Conservation (phyloP, 2,329 filamentous ascomycete species). For the Fusarium domesticum region DNA sequence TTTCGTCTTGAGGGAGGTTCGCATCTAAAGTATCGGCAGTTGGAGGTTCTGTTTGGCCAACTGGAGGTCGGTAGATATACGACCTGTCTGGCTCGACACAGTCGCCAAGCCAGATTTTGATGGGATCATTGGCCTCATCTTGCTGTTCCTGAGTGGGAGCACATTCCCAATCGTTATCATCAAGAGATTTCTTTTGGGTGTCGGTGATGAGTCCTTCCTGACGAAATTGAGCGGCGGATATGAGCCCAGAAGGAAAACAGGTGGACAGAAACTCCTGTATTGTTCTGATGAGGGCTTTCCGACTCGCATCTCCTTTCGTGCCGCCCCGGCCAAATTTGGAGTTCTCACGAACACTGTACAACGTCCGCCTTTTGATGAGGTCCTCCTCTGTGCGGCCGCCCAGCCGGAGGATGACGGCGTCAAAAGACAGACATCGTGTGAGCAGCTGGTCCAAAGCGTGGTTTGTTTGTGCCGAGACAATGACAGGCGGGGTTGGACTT, state of each 20-base stretch:
- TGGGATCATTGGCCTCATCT: conserved; percentile 2
- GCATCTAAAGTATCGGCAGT: not conserved
- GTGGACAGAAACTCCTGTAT: conserved; percentile 11
- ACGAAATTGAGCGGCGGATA: conserved; percentile 55
- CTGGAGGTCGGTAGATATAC: conserved; percentile 23
- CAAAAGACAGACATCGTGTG: conserved; percentile 53
- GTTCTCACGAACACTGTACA: conserved; percentile 57
- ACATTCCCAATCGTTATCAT: conserved; percentile 24
- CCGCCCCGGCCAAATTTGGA: conserved; percentile 11
- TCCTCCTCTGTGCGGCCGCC: conserved; percentile 68
- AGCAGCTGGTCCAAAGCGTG: conserved; percentile 85
- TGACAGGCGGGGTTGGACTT: conserved; percentile 50
- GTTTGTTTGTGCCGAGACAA: conserved; percentile 85
- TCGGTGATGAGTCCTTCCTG: conserved; percentile 57
- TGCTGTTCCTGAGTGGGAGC: conserved; percentile 1
- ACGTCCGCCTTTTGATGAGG: conserved; percentile 61
- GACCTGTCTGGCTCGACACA: conserved; percentile 18
- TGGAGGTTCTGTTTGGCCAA: conserved; percentile 2
- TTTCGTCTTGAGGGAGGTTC: conserved; percentile 17
- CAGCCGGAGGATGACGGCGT: conserved; percentile 53
- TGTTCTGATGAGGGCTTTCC: conserved; percentile 7
- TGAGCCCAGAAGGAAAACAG: conserved; percentile 40
- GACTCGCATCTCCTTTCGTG: conserved; percentile 6
- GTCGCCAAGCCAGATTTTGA: conserved; percentile 18
- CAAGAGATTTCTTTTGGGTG: conserved; percentile 57